phyloP scores from a whole-genome alignment of 768 basidiomycete genomes.

The Hygrophoropsis aurantiaca region DNA sequence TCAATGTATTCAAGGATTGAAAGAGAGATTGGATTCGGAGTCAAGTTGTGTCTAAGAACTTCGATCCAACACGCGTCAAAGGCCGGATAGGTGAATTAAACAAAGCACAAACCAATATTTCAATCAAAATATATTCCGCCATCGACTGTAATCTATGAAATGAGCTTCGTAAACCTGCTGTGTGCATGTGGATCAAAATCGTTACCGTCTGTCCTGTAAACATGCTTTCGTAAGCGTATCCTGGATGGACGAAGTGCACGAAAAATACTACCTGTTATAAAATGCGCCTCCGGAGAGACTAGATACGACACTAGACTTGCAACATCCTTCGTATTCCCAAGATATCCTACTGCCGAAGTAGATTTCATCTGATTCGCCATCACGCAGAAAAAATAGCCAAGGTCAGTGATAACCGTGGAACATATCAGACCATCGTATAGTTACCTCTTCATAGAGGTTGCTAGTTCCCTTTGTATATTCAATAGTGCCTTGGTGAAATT shows the following conservation, averaged over 20 bases:
- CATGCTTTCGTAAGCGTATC: background rate
- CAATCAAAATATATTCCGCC: slow-evolving; percentile 26
- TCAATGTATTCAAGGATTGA: no score
- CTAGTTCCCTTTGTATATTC: no score
- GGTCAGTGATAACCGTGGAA: no score
- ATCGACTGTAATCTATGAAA: slow-evolving; percentile 21
- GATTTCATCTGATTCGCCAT: slow-evolving; percentile 8
- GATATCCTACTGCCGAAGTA: slow-evolving; percentile 16
- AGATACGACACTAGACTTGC: slow-evolving; percentile 38
- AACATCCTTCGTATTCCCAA: slow-evolving; percentile 30
- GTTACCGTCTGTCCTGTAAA: slow-evolving; percentile 26
- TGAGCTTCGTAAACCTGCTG: no score
- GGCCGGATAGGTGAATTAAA: no score
- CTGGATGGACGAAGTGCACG: background rate
- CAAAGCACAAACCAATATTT: background rate
- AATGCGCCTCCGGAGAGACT: slow-evolving; percentile 31
- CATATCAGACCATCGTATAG: no score
- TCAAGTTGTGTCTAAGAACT: no score
- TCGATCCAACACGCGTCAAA: no score
- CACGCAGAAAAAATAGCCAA: background rate
- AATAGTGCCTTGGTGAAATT: no score
- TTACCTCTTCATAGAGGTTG: no score
- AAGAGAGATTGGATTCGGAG: no score
- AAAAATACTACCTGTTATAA: slow-evolving; percentile 34
- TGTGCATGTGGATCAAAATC: no score